Percentiles rank a stretch among this genome's conserved stretches.
Conservation (phyloP, 257 asterid species). For the Prunella vulgaris region DNA sequence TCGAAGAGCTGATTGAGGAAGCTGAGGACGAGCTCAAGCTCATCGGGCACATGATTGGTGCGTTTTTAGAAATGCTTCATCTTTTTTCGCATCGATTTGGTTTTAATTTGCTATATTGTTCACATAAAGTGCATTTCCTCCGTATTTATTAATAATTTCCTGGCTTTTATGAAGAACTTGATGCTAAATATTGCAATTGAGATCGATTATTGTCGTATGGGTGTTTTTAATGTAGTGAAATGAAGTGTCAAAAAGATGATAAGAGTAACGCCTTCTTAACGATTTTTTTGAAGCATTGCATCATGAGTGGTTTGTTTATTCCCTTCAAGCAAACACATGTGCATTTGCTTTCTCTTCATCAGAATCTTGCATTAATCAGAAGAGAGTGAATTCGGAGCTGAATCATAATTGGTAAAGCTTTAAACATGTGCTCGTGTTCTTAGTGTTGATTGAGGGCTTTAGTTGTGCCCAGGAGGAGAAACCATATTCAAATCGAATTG, state of each 20-base stretch:
- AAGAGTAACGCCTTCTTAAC: too few relatives aligned
- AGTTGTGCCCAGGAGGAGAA: not conserved
- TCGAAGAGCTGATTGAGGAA: constrained; percentile 93
- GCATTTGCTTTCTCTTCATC: not conserved
- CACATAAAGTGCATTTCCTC: not conserved
- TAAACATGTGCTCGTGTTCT: not conserved
- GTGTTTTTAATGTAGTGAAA: not conserved
- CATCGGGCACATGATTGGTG: constrained; percentile 75
- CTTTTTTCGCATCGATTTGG: not conserved
- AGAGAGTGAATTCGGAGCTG: not conserved
- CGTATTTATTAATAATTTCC: not conserved
- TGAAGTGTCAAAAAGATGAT: not conserved
- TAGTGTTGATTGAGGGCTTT: not conserved
- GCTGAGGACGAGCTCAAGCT: constrained; percentile 94
- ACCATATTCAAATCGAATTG: not conserved
- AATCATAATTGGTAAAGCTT: not conserved
- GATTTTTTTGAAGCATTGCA: not conserved
- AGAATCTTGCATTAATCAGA: not conserved
- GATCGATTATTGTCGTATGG: not conserved
- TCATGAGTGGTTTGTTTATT: not conserved
- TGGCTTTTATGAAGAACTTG: not conserved
- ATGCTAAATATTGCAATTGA: not conserved
- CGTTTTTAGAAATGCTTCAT: constrained; percentile 2
- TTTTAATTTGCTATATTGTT: not conserved
- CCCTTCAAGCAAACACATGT: not conserved